These are phyloP conservation scores for Penicillium sp. DNA, from an alignment of 2,329 filamentous ascomycete genomes.

Conservation along the genomic window DNA sequence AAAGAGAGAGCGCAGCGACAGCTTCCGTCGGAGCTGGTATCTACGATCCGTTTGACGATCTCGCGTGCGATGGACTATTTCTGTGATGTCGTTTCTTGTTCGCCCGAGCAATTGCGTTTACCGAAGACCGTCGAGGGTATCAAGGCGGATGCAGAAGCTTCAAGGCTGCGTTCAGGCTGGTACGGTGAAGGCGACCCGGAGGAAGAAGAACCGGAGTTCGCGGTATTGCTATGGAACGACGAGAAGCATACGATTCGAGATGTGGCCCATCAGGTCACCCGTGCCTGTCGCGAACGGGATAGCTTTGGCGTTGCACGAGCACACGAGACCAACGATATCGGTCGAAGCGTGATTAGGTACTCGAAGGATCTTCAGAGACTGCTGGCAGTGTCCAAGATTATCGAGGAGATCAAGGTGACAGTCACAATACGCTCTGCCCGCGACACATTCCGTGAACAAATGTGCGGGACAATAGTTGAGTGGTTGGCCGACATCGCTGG, in stretches of 20 bases:
- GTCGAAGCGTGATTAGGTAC: slow-evolving; percentile 78
- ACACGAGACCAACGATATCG: slow-evolving; percentile 82
- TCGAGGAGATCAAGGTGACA: slow-evolving; percentile 93
- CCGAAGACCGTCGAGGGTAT: slow-evolving; percentile 80
- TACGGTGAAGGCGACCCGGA: slow-evolving; percentile 60
- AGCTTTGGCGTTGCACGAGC: slow-evolving; percentile 69
- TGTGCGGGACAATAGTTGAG: slow-evolving; percentile 96
- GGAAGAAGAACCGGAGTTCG: slow-evolving; percentile 68
- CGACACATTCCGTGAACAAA: slow-evolving; percentile 95
- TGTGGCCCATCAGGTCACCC: slow-evolving; percentile 81
- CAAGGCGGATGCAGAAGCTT: slow-evolving; percentile 71
- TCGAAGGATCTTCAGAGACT: slow-evolving; percentile 66
- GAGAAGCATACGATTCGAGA: slow-evolving; percentile 96
- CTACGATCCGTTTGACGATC: slow-evolving; percentile 79
- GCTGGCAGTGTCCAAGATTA: slow-evolving; percentile 72
- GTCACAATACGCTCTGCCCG: slow-evolving; percentile 89
- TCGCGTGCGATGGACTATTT: slow-evolving; percentile 85
- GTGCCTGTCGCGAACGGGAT: slow-evolving; percentile 72
- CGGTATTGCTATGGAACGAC: slow-evolving; percentile 91
- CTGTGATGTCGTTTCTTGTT: slow-evolving; percentile 96
- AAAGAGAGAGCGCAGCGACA: slow-evolving; percentile 56
- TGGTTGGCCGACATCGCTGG: slow-evolving; percentile 93
- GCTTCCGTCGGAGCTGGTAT: slow-evolving; percentile 70
- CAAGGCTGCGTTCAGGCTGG: slow-evolving; percentile 70
- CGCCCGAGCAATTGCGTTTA: slow-evolving; percentile 86